Evolutionary conservation across 2,329 filamentous ascomycete genomes (phyloP).

Genomic region (Didymella glomerata): DNA sequence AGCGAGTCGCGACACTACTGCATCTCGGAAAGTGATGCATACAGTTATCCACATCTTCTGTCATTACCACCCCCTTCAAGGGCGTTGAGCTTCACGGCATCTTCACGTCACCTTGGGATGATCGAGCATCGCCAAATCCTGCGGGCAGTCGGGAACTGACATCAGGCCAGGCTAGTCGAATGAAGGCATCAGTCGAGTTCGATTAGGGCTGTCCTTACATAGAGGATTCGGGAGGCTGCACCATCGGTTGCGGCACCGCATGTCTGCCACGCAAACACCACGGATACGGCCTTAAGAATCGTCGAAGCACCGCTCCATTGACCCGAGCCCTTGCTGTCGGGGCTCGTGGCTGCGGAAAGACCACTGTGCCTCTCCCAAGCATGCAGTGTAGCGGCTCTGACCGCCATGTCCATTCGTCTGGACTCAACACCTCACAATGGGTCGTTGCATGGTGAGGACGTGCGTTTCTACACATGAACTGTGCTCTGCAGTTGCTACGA

Average conservation of each 20-base stretch:
- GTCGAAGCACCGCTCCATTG: constrained; percentile 4
- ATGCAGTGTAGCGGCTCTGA: constrained; percentile 12
- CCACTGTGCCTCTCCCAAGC: constrained; percentile 1
- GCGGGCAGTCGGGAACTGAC: not conserved
- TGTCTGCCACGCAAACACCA: constrained; percentile 3
- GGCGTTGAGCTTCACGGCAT: constrained; percentile 1
- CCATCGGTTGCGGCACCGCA: constrained; percentile 10
- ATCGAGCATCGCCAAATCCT: not conserved
- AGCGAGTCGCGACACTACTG: constrained; percentile 22
- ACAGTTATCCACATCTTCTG: not conserved
- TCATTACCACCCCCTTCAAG: constrained; percentile 2
- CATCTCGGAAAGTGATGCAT: constrained; percentile 11
- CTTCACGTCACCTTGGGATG: not conserved
- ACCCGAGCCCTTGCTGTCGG: constrained; percentile 14
- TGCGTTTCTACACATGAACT: constrained; percentile 7
- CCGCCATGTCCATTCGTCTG: constrained; percentile 9
- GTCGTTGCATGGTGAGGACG: constrained; percentile 1
- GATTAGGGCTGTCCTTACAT: constrained; percentile 1
- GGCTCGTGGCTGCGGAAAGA: constrained; percentile 7
- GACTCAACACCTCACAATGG: constrained; percentile 4
- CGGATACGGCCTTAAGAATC: not conserved
- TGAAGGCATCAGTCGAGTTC: not conserved
- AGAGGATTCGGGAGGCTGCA: constrained; percentile 1
- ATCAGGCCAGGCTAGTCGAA: not conserved
- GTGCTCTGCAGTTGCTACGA: constrained; percentile 6